Evolutionary conservation across 805 yeast genomes (phyloP).

Genomic region (Candida glaebosa): DNA sequence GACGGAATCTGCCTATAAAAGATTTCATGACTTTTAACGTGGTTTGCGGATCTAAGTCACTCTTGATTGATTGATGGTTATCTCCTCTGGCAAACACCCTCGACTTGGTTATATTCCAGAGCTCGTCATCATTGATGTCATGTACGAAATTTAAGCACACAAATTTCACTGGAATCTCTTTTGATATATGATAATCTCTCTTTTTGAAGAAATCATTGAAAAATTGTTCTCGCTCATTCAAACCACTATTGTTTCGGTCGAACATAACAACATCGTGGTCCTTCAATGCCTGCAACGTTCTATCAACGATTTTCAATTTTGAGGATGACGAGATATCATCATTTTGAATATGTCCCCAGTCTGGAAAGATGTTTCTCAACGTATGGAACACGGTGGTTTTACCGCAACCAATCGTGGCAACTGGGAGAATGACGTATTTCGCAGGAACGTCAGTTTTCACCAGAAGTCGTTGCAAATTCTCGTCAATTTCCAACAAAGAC

Average conservation of each 20-base stretch:
- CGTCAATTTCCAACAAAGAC: slow-evolving; percentile 52
- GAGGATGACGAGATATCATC: slow-evolving; percentile 59
- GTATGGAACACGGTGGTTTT: slow-evolving; percentile 80
- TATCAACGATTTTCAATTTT: slow-evolving; percentile 47
- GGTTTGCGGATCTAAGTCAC: slow-evolving; percentile 42
- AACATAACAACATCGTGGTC: slow-evolving; percentile 52
- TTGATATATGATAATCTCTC: slow-evolving; percentile 41
- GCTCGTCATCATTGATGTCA: slow-evolving; percentile 20
- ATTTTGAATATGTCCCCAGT: slow-evolving; percentile 76
- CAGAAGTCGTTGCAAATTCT: slow-evolving; percentile 11
- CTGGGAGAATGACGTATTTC: slow-evolving; percentile 72
- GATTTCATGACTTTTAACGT: slow-evolving; percentile 68
- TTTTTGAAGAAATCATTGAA: slow-evolving; percentile 48
- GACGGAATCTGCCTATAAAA: slow-evolving; percentile 67
- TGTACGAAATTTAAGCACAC: slow-evolving; percentile 66
- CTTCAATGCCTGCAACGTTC: slow-evolving; percentile 32
- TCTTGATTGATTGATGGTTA: slow-evolving; percentile 80
- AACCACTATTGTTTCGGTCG: slow-evolving; percentile 81
- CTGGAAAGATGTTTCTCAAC: slow-evolving; percentile 49
- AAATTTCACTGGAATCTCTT: slow-evolving; percentile 42
- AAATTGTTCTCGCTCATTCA: slow-evolving; percentile 64
- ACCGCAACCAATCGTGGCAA: slow-evolving; percentile 93
- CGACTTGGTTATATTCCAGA: slow-evolving; percentile 51
- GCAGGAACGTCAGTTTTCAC: slow-evolving; percentile 18
- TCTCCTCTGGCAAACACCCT: slow-evolving; percentile 75